Percentiles rank a stretch among this genome's conserved stretches.
phyloP scores from a whole-genome alignment of 1,139 yeast genomes.

The Hanseniaspora sp. region DNA sequence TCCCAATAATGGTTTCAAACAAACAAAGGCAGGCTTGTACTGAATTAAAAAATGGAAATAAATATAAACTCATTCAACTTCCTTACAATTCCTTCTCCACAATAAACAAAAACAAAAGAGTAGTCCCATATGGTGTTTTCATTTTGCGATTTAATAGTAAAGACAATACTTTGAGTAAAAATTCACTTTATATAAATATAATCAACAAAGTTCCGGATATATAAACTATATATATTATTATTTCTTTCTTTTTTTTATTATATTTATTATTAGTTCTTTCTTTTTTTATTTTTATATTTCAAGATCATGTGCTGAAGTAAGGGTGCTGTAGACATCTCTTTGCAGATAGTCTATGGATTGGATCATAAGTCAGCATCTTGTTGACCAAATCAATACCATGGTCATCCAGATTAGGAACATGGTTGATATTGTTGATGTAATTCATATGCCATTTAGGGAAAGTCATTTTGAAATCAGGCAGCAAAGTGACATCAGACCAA shows the following conservation, averaged over 20 bases:
- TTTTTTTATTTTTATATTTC: not conserved
- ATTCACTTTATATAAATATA: conserved; percentile 4
- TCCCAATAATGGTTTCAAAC: not conserved
- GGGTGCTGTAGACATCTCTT: conserved; percentile 86
- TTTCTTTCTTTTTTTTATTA: not conserved
- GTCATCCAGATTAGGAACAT: conserved; percentile 70
- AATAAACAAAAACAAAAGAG: not conserved
- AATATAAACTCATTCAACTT: conserved; percentile 1
- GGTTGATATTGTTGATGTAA: conserved; percentile 42
- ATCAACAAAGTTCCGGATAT: conserved; percentile 14
- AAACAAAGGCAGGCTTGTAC: not conserved
- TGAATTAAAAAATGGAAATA: not conserved
- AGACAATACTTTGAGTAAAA: not conserved
- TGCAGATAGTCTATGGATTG: conserved; percentile 87
- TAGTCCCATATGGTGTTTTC: not conserved
- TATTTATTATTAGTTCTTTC: too few relatives aligned
- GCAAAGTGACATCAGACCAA: conserved; percentile 92
- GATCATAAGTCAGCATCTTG: conserved; percentile 78
- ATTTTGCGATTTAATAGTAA: not conserved
- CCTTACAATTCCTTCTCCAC: conserved; percentile 1
- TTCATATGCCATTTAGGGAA: conserved; percentile 91
- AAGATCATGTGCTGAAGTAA: conserved; percentile 56
- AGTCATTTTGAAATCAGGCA: conserved; percentile 90
- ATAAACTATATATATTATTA: not conserved
- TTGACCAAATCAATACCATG: conserved; percentile 77